Conservation (phyloP, 371 early-diverging fungal species). For the Rhizomucor pusillus region DNA sequence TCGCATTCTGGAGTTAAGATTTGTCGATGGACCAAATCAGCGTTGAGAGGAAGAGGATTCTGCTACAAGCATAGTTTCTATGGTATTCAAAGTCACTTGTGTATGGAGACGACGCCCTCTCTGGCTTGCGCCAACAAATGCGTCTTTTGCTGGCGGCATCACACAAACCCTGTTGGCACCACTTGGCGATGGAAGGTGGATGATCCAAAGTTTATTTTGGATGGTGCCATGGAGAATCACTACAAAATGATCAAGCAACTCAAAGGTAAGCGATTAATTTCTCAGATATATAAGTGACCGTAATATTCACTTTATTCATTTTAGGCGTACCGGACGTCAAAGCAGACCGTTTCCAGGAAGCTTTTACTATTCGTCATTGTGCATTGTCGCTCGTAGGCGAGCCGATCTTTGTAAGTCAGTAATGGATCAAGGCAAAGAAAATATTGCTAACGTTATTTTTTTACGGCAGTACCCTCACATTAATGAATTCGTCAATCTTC, state of each 20-base stretch:
- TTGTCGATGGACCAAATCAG: constrained; percentile 82
- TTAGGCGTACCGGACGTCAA: constrained; percentile 71
- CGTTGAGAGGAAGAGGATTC: constrained; percentile 75
- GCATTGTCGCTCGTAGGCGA: constrained; percentile 76
- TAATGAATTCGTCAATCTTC: constrained; percentile 71
- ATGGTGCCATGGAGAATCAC: constrained; percentile 76
- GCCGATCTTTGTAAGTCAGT: constrained; percentile 65
- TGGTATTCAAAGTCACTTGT: constrained; percentile 65
- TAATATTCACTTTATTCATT: not conserved
- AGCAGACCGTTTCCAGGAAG: constrained; percentile 75
- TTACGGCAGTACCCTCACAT: constrained; percentile 67
- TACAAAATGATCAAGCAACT: constrained; percentile 80
- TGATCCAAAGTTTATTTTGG: constrained; percentile 68
- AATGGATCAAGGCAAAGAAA: not conserved
- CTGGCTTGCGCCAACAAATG: constrained; percentile 85
- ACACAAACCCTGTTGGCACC: constrained; percentile 54
- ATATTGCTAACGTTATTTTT: not conserved
- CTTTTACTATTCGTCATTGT: constrained; percentile 67
- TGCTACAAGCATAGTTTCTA: constrained; percentile 81
- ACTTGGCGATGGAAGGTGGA: constrained; percentile 84
- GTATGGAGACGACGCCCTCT: constrained; percentile 72
- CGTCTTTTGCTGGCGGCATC: constrained; percentile 83
- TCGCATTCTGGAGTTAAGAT: constrained; percentile 81
- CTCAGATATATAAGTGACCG: not conserved
- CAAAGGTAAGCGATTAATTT: constrained; percentile 39